Percentiles rank a stretch among this genome's conserved stretches.
Conservation (phyloP, 805 yeast genomes). For the Ogataea saltuana region DNA sequence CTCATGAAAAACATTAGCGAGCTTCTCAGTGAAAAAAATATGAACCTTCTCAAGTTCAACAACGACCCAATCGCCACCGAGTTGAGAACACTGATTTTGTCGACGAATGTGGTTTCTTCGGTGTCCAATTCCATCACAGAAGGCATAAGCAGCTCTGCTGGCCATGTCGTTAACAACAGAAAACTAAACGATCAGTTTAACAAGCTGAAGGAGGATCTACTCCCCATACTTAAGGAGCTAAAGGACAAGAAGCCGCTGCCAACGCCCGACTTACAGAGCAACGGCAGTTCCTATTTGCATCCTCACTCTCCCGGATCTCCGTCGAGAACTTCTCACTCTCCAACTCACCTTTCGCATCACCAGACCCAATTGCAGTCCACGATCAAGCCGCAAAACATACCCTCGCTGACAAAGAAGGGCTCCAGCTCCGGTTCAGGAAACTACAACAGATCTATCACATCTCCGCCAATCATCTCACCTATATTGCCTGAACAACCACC, state of each 20-base stretch:
- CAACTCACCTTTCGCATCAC: slow-evolving; percentile 19
- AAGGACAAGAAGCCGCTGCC: slow-evolving; percentile 72
- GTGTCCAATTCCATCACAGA: slow-evolving; percentile 28
- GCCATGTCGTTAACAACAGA: slow-evolving; percentile 24
- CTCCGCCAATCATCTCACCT: slow-evolving; percentile 25
- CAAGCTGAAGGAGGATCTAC: slow-evolving; percentile 60
- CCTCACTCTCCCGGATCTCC: slow-evolving; percentile 16
- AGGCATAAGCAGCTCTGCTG: slow-evolving; percentile 15
- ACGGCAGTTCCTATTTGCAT: slow-evolving; percentile 3
- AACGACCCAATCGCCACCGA: slow-evolving; percentile 29
- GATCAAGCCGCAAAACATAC: slow-evolving; percentile 23
- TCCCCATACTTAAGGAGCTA: slow-evolving; percentile 60
- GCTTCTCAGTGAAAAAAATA: slow-evolving; percentile 42
- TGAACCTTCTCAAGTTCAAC: slow-evolving; percentile 18
- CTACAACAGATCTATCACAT: slow-evolving; percentile 17
- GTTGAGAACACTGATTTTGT: slow-evolving; percentile 27
- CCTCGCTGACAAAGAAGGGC: slow-evolving; percentile 9
- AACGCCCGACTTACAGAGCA: slow-evolving; percentile 43
- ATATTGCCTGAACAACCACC: slow-evolving; percentile 16
- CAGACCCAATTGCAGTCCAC: slow-evolving; percentile 28
- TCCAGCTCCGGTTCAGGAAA: slow-evolving; percentile 7
- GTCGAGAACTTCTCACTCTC: slow-evolving; percentile 13
- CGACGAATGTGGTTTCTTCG: slow-evolving; percentile 26
- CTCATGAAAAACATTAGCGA: slow-evolving; percentile 62
- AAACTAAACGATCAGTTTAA: slow-evolving; percentile 54